These are phyloP conservation scores for Flaveria ramosissima DNA, from an alignment of 129 eudicot species.

Conservation along the genomic window DNA sequence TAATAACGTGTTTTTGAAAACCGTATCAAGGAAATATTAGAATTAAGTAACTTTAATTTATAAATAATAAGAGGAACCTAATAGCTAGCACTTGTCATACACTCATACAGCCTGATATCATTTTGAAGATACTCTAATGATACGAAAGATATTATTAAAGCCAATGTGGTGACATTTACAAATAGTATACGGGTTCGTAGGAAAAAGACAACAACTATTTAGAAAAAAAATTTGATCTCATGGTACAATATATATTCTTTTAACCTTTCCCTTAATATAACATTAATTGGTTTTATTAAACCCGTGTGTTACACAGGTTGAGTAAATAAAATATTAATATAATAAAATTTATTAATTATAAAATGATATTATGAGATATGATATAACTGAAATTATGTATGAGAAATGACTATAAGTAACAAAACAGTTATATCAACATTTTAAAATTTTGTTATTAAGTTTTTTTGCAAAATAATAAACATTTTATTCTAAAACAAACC, in stretches of 20 bases:
- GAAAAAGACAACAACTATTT: background rate
- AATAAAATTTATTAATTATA: no score
- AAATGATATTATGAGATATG: no score
- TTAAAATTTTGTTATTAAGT: no score
- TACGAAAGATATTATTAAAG: background rate
- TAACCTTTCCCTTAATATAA: background rate
- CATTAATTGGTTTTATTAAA: background rate
- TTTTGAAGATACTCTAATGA: conserved; percentile 1
- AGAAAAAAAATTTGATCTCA: background rate
- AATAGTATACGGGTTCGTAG: background rate
- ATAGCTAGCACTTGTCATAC: background rate
- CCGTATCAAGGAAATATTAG: no score
- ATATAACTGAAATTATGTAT: no score
- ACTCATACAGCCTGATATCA: background rate
- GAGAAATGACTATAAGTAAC: no score
- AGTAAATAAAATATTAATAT: no score
- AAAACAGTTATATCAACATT: no score
- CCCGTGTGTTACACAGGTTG: no score
- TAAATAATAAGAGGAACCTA: background rate
- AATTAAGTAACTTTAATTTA: background rate
- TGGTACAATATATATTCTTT: background rate
- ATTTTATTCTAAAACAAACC: no score
- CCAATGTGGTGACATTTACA: background rate
- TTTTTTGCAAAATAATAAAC: no score
- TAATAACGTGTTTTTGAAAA: no score